A percentile compares a stretch with the other conserved stretches of the same genome.
Evolutionary conservation across 805 yeast species (phyloP).

Genomic region (Candida sphagnicola): DNA sequence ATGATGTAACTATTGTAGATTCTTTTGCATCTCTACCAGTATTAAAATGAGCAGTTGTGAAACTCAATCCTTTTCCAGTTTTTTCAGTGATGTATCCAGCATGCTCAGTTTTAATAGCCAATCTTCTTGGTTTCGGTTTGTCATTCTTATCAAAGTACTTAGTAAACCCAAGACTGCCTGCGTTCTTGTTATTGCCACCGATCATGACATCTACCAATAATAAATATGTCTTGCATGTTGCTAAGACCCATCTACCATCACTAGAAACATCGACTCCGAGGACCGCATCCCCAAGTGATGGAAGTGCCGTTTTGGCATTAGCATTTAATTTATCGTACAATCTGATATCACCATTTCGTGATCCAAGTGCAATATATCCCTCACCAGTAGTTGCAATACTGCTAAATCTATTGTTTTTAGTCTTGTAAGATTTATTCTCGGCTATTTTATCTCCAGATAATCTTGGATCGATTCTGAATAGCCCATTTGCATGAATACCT

Average conservation of each 20-base stretch:
- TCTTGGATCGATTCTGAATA: slow-evolving; percentile 83
- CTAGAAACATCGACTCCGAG: slow-evolving; percentile 66
- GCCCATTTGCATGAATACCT: slow-evolving; percentile 61
- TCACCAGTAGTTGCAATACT: slow-evolving; percentile 65
- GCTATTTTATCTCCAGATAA: slow-evolving; percentile 55
- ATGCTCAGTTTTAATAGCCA: slow-evolving; percentile 70
- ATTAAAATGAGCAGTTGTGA: slow-evolving; percentile 77
- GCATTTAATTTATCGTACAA: slow-evolving; percentile 70
- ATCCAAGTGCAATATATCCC: slow-evolving; percentile 76
- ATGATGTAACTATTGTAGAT: slow-evolving; percentile 68
- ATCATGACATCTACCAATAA: slow-evolving; percentile 65
- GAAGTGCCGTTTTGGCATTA: slow-evolving; percentile 73
- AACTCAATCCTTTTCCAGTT: slow-evolving; percentile 45
- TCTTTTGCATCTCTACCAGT: slow-evolving; percentile 62
- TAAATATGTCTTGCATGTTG: slow-evolving; percentile 71
- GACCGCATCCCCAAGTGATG: slow-evolving; percentile 77
- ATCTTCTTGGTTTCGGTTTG: slow-evolving; percentile 65
- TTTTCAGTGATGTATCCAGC: slow-evolving; percentile 56
- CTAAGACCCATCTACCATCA: slow-evolving; percentile 79
- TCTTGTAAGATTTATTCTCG: slow-evolving; percentile 34
- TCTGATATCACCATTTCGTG: slow-evolving; percentile 70
- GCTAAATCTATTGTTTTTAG: slow-evolving; percentile 50
- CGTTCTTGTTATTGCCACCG: slow-evolving; percentile 53
- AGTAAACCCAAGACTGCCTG: slow-evolving; percentile 59
- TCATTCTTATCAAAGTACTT: slow-evolving; percentile 59